Conservation (phyloP, 805 yeast species). For the Diddensiella transvaalensis region DNA sequence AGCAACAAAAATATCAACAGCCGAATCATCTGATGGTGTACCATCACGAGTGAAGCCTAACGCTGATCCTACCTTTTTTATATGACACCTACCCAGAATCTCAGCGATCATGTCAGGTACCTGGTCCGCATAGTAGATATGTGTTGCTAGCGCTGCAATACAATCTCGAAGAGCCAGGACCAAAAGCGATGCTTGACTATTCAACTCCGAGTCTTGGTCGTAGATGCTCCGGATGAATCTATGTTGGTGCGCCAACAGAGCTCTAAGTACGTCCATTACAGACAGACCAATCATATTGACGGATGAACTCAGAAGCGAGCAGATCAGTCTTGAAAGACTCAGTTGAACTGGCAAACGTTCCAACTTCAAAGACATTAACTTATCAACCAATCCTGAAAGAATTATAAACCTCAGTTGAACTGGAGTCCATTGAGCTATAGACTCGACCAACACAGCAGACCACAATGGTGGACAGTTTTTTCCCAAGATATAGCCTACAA, state of each 20-base stretch:
- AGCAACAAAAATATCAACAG: background rate
- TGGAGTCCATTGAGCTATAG: slow-evolving; percentile 73
- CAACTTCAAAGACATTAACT: slow-evolving; percentile 18
- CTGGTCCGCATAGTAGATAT: slow-evolving; percentile 83
- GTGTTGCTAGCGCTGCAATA: slow-evolving; percentile 67
- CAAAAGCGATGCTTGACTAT: slow-evolving; percentile 19
- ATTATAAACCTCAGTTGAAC: slow-evolving; percentile 71
- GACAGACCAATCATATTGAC: slow-evolving; percentile 86
- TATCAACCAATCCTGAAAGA: slow-evolving; percentile 45
- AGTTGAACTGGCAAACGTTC: slow-evolving; percentile 31
- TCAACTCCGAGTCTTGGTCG: background rate
- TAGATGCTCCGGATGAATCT: slow-evolving; percentile 16
- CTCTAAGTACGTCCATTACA: slow-evolving; percentile 70
- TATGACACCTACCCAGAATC: slow-evolving; percentile 36
- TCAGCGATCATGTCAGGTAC: slow-evolving; percentile 76
- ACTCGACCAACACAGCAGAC: slow-evolving; percentile 56
- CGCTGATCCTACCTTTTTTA: background rate
- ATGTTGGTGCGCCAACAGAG: slow-evolving; percentile 31
- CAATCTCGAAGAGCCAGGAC: slow-evolving; percentile 47
- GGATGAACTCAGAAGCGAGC: slow-evolving; percentile 62
- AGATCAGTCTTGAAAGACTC: slow-evolving; percentile 44
- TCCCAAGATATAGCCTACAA: slow-evolving; percentile 45
- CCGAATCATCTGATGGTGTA: background rate
- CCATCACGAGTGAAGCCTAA: background rate
- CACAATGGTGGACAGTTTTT: slow-evolving; percentile 36